A percentile compares a stretch with the other conserved stretches of the same genome.
phyloP scores from a whole-genome alignment of 345 rosid genomes.

The Brassica carinata region DNA sequence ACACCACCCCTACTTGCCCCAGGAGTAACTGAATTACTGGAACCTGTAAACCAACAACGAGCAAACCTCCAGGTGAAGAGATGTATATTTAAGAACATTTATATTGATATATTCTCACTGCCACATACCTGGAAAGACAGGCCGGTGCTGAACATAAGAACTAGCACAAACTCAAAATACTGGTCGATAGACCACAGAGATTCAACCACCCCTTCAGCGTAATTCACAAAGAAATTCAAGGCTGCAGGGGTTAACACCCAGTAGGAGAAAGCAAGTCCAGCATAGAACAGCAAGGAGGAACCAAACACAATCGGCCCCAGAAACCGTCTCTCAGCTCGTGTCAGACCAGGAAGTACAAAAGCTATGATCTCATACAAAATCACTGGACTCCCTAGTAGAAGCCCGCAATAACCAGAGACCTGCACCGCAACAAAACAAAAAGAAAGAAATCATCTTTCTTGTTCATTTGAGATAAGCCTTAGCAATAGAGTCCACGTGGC shows the following conservation, averaged over 20 bases:
- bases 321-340: slow-evolving; percentile 86
- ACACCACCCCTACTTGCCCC: slow-evolving; percentile 86
- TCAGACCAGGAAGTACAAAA: slow-evolving; percentile 94
- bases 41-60: slow-evolving; percentile 54
- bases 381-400: slow-evolving; percentile 88
- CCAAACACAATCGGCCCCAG: slow-evolving; percentile 91
- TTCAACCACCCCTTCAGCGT: slow-evolving; percentile 97
- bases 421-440: slow-evolving; percentile 37
- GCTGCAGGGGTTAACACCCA: slow-evolving; percentile 90
- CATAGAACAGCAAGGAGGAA: slow-evolving; percentile 89
- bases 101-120: neutral
- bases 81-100: neutral
- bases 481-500: neutral
- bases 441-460: neutral
- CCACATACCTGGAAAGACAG: slow-evolving; percentile 83
- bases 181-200: slow-evolving; percentile 98
- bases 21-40: slow-evolving; percentile 94
- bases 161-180: slow-evolving; percentile 93
- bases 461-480: slow-evolving; percentile 1
- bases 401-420: slow-evolving; percentile 98
- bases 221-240: slow-evolving; percentile 87
- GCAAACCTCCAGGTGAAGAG: slow-evolving; percentile 13
- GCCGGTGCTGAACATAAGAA: slow-evolving; percentile 99
- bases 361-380: slow-evolving; percentile 94
- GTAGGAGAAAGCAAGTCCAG: slow-evolving; percentile 86